Evolutionary conservation across 2,329 filamentous ascomycete species (phyloP), one percentile per base, ranked within the genome.

Genomic region (Leptographium procerum): DNA sequence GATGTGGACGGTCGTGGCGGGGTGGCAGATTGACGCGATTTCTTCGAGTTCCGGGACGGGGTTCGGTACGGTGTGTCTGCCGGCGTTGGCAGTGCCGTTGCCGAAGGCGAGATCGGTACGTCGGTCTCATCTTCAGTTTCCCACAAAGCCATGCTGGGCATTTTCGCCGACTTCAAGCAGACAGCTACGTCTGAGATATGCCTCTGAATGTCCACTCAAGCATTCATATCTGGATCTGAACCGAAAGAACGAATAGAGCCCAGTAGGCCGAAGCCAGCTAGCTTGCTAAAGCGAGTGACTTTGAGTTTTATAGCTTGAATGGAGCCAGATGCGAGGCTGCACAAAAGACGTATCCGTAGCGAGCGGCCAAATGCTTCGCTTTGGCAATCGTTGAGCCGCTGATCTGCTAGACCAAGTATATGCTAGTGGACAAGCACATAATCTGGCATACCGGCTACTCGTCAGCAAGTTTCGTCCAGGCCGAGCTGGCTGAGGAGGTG

Each of bases 21-120:
- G 34, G 88, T 89, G 45, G 78, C 75, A 29, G 86, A 87, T 57
- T 86, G 82, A 60, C 83, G 80, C 10, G 88, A 88, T 55, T 80
- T 75, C 61, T 71, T 79, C 24, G 80, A 82, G 48, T 65, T 77
- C 65, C 84, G 81, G 29, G 89, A 91, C 56, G 85, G 83, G 9
- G 85, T 86, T 65, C 86, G 80, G 66, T 88, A 89, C 24, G 87
- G 86, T 29, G 87, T 87, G 63, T 87, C 84, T 40, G 80, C 79
- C 13, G 88, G 85, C 40, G 87, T 86, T 33, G 89, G 86, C 60
- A 91, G 75, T 52, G 81, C 60, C 31, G 60, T 57, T 2, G 57
- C 55, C 3, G 60, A 76, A 65, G 82, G 77, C 62, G 76, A 76
- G 63, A 80, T 78, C 61, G 79, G 78, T 61, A 75, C 75, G 63